Evolutionary conservation across 1,284 basidiomycete species (phyloP).

Genomic region (Pisolithus thermaeus): DNA sequence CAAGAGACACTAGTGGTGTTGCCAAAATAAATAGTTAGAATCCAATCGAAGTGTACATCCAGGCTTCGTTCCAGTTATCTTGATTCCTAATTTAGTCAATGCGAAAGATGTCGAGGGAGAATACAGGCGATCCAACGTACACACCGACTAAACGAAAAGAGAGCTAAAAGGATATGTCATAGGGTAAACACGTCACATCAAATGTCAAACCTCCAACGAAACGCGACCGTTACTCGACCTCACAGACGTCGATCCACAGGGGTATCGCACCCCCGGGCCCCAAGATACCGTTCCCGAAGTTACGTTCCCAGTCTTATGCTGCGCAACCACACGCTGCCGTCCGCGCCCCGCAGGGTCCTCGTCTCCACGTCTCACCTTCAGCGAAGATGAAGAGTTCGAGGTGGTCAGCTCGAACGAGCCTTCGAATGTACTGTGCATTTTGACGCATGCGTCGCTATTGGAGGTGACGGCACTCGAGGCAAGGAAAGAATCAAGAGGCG

Average conservation of each 20-base stretch:
- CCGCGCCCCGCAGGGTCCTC: constrained; percentile 34
- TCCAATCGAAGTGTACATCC: too few relatives aligned
- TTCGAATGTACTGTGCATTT: constrained; percentile 32
- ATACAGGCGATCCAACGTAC: too few relatives aligned
- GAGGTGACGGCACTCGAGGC: constrained; percentile 30
- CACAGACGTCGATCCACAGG: constrained; percentile 10
- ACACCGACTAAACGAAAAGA: too few relatives aligned
- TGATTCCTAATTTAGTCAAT: too few relatives aligned
- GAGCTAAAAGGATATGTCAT: too few relatives aligned
- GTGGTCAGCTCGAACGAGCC: constrained; percentile 21
- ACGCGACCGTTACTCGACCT: constrained; percentile 20
- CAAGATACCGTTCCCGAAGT: constrained; percentile 16
- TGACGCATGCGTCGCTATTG: constrained; percentile 32
- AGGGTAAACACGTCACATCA: too few relatives aligned
- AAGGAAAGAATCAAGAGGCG: constrained; percentile 29
- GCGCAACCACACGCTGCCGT: constrained; percentile 21
- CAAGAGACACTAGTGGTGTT: too few relatives aligned
- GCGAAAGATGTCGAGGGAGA: too few relatives aligned
- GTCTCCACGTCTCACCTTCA: constrained; percentile 10
- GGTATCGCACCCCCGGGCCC: background rate
- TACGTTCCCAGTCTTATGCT: background rate
- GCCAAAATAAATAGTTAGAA: too few relatives aligned
- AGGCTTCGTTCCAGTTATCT: too few relatives aligned
- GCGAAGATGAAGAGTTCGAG: constrained; percentile 18
- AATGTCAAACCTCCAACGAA: constrained; percentile 12